Evolutionary conservation across 2,329 filamentous ascomycete genomes (phyloP).

Genomic region (Eutypella sp.): DNA sequence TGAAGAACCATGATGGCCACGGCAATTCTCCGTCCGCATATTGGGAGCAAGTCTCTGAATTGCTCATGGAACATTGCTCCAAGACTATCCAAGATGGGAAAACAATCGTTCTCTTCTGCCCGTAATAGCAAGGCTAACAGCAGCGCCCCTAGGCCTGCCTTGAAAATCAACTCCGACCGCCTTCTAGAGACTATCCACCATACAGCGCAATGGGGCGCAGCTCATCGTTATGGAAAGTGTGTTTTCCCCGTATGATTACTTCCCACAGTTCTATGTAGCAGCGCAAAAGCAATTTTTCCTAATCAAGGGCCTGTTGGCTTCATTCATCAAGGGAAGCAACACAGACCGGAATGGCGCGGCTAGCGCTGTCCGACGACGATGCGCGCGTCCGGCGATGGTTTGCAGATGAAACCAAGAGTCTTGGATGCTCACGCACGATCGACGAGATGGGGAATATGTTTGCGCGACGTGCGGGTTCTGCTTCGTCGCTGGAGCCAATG

Average conservation of each 20-base stretch:
- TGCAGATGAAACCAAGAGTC: slow-evolving; percentile 51
- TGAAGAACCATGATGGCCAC: too few relatives aligned
- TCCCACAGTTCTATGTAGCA: neutral
- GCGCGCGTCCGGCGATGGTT: slow-evolving; percentile 74
- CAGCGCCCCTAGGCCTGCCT: too few relatives aligned
- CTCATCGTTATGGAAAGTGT: slow-evolving; percentile 63
- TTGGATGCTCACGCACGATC: slow-evolving; percentile 63
- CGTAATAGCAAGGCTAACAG: too few relatives aligned
- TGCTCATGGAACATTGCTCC: too few relatives aligned
- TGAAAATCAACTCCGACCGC: slow-evolving; percentile 54
- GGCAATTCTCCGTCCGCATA: too few relatives aligned
- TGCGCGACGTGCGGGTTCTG: slow-evolving; percentile 59
- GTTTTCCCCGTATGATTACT: slow-evolving; percentile 16
- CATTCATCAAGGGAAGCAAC: slow-evolving; percentile 30
- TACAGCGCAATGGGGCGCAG: slow-evolving; percentile 62
- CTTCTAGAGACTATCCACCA: slow-evolving; percentile 60
- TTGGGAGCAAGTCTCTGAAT: too few relatives aligned
- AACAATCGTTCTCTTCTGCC: too few relatives aligned
- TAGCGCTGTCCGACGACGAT: slow-evolving; percentile 67
- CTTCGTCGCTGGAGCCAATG: slow-evolving; percentile 61
- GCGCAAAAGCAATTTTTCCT: slow-evolving; percentile 1
- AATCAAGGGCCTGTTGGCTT: slow-evolving; percentile 4
- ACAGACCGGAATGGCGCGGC: slow-evolving; percentile 72
- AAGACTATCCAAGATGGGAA: too few relatives aligned
- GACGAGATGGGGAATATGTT: slow-evolving; percentile 82